phyloP scores from a whole-genome alignment of 2,329 filamentous ascomycete genomes.

The Colletotrichum truncatum region DNA sequence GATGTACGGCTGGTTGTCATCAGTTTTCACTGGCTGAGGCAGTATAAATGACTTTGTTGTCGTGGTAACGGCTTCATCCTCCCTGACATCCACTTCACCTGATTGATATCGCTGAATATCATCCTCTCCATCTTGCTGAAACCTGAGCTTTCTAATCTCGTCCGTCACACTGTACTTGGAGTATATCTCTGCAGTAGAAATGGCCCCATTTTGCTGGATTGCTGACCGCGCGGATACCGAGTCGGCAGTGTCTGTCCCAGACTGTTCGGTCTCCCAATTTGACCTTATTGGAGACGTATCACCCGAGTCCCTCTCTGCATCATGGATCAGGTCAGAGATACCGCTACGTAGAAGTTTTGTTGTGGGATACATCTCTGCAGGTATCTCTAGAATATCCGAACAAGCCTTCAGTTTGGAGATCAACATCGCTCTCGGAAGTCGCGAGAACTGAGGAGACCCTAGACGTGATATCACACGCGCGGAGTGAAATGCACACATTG shows the following conservation, averaged over 20 bases:
- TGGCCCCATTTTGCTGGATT: neutral
- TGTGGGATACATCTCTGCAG: conserved; percentile 17
- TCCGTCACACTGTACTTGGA: conserved; percentile 28
- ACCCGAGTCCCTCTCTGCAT: conserved; percentile 7
- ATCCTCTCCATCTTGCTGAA: conserved; percentile 16
- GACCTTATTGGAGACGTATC: conserved; percentile 12
- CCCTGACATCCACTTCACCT: neutral
- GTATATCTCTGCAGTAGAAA: conserved; percentile 2
- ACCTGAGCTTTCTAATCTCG: conserved; percentile 24
- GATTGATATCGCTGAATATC: neutral
- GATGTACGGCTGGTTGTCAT: neutral
- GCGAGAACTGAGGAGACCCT: conserved; percentile 4
- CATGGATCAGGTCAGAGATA: conserved; percentile 20
- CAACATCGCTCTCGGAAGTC: neutral
- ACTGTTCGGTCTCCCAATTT: conserved; percentile 12
- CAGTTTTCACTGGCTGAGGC: neutral
- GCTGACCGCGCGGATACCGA: neutral
- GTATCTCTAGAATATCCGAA: conserved; percentile 6
- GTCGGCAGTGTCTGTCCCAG: neutral
- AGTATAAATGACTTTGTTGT: no score
- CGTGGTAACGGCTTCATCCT: neutral
- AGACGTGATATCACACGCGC: conserved; percentile 23
- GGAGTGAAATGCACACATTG: conserved; percentile 27
- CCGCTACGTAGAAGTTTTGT: conserved; percentile 14
- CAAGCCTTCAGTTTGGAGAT: conserved; percentile 10